Evolutionary conservation across 2,329 filamentous ascomycete genomes (phyloP).

Genomic region (Diaporthe capsici): DNA sequence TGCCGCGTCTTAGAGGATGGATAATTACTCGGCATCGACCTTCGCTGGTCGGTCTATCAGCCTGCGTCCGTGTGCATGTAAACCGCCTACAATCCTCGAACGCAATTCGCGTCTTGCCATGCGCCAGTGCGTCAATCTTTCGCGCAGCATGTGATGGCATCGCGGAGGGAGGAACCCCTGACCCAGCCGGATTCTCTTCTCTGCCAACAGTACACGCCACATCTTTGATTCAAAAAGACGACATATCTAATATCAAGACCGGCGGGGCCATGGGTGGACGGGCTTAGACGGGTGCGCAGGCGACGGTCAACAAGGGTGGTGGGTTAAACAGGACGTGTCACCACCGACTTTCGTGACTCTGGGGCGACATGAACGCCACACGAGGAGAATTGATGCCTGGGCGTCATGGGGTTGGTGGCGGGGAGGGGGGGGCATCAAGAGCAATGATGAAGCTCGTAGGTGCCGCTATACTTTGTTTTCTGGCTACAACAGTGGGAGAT

Average conservation of each 20-base stretch:
- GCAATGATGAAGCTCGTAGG: neutral
- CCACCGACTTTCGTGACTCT: neutral
- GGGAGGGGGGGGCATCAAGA: slow-evolving; percentile 12
- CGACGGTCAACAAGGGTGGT: slow-evolving; percentile 15
- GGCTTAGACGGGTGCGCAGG: slow-evolving; percentile 13
- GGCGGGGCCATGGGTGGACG: slow-evolving; percentile 4
- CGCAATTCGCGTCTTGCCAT: neutral
- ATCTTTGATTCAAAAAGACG: slow-evolving; percentile 32
- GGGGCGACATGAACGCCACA: neutral
- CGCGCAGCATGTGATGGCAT: slow-evolving; percentile 14
- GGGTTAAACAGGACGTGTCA: neutral
- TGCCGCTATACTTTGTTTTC: slow-evolving; percentile 30
- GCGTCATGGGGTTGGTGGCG: neutral
- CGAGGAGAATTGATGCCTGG: neutral
- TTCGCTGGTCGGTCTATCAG: slow-evolving; percentile 4
- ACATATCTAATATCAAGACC: slow-evolving; percentile 33
- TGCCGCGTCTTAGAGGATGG: neutral
- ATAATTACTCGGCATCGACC: neutral
- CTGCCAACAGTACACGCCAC: slow-evolving; percentile 19
- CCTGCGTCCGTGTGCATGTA: neutral
- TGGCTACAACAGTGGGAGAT: slow-evolving; percentile 35
- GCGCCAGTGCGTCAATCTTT: neutral
- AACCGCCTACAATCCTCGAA: neutral
- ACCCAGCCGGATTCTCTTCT: slow-evolving; percentile 17
- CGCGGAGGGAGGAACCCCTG: neutral